These are phyloP conservation scores for Acer saccharum DNA, from an alignment of 345 rosid genomes.

Conservation along the genomic window DNA sequence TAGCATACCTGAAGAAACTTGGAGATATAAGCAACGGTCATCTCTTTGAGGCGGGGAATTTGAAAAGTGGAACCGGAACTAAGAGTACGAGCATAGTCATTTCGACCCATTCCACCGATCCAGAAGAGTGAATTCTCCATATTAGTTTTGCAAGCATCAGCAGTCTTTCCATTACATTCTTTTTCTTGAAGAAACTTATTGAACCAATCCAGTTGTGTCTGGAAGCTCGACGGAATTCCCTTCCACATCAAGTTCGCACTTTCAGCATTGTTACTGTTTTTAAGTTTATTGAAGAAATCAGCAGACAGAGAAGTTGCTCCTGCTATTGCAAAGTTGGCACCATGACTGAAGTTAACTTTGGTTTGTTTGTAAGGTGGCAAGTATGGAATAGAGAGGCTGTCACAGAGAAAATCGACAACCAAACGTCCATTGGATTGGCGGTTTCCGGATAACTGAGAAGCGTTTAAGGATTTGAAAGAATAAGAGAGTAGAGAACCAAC, in stretches of 20 bases:
- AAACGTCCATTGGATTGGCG: slow-evolving; percentile 35
- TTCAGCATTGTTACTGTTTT: background rate
- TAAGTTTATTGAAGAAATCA: slow-evolving; percentile 16
- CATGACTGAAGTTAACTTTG: slow-evolving; percentile 17
- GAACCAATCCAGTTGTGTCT: slow-evolving; percentile 46
- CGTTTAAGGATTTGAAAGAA: background rate
- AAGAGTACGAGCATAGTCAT: slow-evolving; percentile 41
- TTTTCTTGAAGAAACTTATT: slow-evolving; percentile 1
- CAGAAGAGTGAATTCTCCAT: slow-evolving; percentile 33
- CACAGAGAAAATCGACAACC: slow-evolving; percentile 45
- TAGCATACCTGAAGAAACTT: slow-evolving; percentile 33
- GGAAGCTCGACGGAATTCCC: slow-evolving; percentile 25
- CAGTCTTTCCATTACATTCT: slow-evolving; percentile 20
- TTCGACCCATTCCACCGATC: slow-evolving; percentile 47
- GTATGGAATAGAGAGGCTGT: slow-evolving; percentile 32
- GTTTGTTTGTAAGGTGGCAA: slow-evolving; percentile 26
- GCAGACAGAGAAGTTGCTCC: slow-evolving; percentile 40
- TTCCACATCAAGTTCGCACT: slow-evolving; percentile 24
- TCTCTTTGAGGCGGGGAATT: slow-evolving; percentile 16
- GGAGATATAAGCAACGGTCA: slow-evolving; percentile 21
- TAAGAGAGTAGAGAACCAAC: background rate
- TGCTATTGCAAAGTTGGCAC: slow-evolving; percentile 44
- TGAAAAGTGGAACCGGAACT: slow-evolving; percentile 6
- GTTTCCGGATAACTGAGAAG: background rate
- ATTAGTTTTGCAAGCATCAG: slow-evolving; percentile 12